Base-by-base conservation (phyloP, 2,329 filamentous ascomycete species). In the Ophiostoma montium region DNA sequence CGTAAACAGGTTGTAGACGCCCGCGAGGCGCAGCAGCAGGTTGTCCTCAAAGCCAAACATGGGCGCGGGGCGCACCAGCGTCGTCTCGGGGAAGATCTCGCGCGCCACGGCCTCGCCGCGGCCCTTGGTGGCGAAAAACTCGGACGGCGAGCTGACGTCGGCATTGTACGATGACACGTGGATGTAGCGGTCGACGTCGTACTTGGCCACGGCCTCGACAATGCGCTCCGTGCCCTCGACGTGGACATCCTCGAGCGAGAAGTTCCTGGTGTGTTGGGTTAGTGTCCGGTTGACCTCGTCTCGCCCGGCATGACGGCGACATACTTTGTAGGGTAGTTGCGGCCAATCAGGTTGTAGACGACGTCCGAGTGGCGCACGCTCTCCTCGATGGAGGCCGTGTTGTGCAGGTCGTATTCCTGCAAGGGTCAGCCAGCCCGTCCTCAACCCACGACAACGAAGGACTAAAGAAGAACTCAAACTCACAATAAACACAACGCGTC, bases 111-210 rank as follows among this genome's bases (percentile, higher is more conserved):
- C 72, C 70, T 98, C 92, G 57, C 85, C 85, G 61, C 74, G 77
- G 52, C 74, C 89, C 78, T 98, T 98, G 58, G 88, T 94, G 53
- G 83, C 74, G 67, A 84, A 95, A 75, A 90, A 98, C 61, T 92
- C 86, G 11, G 87, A 90, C 2, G 81, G 67, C 16, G 90, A 96
- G 57, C 85, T 74, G 39, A 78, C 74, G 65, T 84, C 72, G 51
- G 87, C 90, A 62, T 90, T 96, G 75, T 94, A 89, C 31, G 89
- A 95, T 10, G 92, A 98, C 58, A 98, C 82, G 60, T 98, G 92
- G 56, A 98, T 88, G 67, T 86, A 98, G 56, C 92, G 82, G 68
- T 98, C 92, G 57, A 95, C 80, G 61, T 98, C 90, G 68, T 98
- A 98, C 69, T 98, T 98, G 60, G 90, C 92, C 48, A 88, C 87